These are phyloP conservation scores for Cryptosporidium viatorum DNA, from an alignment of 169 alveolate genomes.

Conservation along the genomic window DNA sequence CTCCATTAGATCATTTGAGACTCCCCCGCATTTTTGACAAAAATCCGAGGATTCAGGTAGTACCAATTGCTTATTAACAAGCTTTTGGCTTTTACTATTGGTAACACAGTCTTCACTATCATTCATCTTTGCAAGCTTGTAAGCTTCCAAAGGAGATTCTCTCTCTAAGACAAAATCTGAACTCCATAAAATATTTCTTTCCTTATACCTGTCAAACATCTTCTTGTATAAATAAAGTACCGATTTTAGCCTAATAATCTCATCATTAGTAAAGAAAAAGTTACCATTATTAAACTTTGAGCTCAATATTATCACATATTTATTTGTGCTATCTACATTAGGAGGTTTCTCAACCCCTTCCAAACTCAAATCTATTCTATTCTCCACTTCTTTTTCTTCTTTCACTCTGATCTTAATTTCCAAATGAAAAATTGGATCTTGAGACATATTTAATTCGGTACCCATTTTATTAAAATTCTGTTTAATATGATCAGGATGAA, in stretches of 20 bases:
- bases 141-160: conserved; percentile 24
- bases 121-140: background rate
- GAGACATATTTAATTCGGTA: background rate
- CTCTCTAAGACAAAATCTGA: background rate
- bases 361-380: no score
- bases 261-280: conserved; percentile 33
- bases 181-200: conserved; percentile 13
- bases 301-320: background rate
- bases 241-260: conserved; percentile 1
- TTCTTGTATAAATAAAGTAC: background rate
- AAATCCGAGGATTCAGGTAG: background rate
- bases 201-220: conserved; percentile 3
- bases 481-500: conserved; percentile 3
- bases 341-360: no score
- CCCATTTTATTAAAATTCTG: background rate
- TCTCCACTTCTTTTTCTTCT: background rate
- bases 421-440: conserved; percentile 26
- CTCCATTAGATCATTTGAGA: background rate
- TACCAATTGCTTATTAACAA: background rate
- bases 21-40: conserved; percentile 37
- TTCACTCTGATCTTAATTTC: conserved; percentile 15
- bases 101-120: background rate
- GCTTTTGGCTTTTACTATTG: background rate
- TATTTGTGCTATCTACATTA: background rate
- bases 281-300: conserved; percentile 30